Conservation (phyloP, 2,329 filamentous ascomycete species). For the Sporothrix protearum region DNA sequence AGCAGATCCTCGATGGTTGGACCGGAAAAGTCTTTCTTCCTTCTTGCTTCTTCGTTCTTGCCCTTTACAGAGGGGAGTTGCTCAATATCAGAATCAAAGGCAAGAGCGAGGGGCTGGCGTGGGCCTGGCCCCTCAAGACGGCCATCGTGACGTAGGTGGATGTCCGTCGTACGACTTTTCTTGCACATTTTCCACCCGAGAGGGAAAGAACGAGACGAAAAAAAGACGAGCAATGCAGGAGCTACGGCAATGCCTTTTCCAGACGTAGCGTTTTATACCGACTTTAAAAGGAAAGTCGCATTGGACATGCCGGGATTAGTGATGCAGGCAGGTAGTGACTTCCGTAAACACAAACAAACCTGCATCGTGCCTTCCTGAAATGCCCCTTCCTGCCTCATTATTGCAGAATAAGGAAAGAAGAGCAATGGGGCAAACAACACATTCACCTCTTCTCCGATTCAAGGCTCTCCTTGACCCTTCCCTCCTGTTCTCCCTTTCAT, state of each 20-base stretch:
- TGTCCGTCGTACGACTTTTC: constrained; percentile 5
- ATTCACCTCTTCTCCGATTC: too few relatives aligned
- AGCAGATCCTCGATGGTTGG: background rate
- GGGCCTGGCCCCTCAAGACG: background rate
- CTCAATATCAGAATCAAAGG: background rate
- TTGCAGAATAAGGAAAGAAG: background rate
- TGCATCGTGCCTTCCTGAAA: background rate
- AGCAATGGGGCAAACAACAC: background rate
- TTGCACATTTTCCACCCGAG: background rate
- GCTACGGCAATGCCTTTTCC: background rate
- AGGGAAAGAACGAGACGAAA: background rate
- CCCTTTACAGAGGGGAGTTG: background rate
- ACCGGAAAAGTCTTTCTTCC: background rate
- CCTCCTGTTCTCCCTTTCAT: background rate
- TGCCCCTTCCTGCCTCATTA: background rate
- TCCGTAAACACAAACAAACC: background rate
- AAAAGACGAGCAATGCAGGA: background rate
- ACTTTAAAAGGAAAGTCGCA: background rate
- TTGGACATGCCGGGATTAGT: background rate
- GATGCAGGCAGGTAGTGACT: background rate
- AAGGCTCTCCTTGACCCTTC: too few relatives aligned
- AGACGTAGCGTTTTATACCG: background rate
- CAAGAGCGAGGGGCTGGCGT: background rate
- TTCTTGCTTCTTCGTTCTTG: background rate
- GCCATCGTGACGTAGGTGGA: constrained; percentile 4